Evolutionary conservation across 352 stramenopile genomes (phyloP).

Genomic region (Globisporangium abappressorium): DNA sequence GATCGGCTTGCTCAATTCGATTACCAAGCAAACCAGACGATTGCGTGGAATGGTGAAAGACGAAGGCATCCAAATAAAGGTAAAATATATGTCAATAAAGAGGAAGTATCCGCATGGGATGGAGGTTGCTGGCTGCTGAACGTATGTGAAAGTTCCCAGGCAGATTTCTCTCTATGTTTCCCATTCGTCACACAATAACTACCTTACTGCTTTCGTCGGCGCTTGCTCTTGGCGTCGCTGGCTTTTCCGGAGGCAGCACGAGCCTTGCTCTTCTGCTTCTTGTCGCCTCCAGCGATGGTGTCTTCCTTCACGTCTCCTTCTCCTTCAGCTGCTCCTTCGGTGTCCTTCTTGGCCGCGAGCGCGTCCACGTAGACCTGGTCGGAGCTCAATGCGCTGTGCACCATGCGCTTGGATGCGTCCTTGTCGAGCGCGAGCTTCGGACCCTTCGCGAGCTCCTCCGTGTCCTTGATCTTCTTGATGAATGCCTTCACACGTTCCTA

Average conservation of each 20-base stretch:
- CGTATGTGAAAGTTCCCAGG: background rate
- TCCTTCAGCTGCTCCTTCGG: slow-evolving; percentile 15
- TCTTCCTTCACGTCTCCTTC: slow-evolving; percentile 35
- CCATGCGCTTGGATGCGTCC: slow-evolving; percentile 75
- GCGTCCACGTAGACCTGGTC: slow-evolving; percentile 84
- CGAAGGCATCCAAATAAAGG: slow-evolving; percentile 1
- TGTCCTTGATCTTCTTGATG: slow-evolving; percentile 89
- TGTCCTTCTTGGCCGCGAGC: slow-evolving; percentile 46
- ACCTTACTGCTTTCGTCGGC: slow-evolving; percentile 20
- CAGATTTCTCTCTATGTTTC: background rate
- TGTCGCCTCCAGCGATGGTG: background rate
- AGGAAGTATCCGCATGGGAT: background rate
- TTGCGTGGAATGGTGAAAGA: background rate
- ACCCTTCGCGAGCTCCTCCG: slow-evolving; percentile 77
- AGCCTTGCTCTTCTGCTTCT: slow-evolving; percentile 34
- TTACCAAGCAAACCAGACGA: background rate
- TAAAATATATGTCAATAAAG: slow-evolving; percentile 16
- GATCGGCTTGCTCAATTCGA: background rate
- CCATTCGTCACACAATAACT: background rate
- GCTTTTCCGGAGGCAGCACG: slow-evolving; percentile 39
- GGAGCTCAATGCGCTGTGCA: slow-evolving; percentile 80
- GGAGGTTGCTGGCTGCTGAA: background rate
- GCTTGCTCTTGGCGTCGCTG: slow-evolving; percentile 49
- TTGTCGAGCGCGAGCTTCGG: slow-evolving; percentile 77
- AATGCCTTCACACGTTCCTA: slow-evolving; percentile 86